Conservation (phyloP, 768 basidiomycete genomes). For the Tylopilus plumbeoviolaceoides region DNA sequence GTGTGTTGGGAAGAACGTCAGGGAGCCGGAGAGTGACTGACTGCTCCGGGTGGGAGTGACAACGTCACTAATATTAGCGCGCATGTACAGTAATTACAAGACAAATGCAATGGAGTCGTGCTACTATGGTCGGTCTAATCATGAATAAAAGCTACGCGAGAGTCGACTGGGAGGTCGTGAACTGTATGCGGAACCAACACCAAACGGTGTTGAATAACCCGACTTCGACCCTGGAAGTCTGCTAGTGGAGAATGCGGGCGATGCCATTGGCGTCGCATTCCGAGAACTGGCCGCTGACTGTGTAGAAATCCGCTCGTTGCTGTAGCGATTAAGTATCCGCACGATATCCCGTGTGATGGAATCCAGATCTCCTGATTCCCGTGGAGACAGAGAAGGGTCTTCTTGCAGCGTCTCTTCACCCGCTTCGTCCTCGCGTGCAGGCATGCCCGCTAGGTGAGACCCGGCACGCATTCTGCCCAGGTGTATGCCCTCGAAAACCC, state of each 20-base stretch:
- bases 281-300: slow-evolving; percentile 62
- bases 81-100: slow-evolving; percentile 18
- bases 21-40: no score
- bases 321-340: slow-evolving; percentile 65
- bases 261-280: slow-evolving; percentile 60
- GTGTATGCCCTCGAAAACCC: slow-evolving; percentile 84
- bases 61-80: not conserved
- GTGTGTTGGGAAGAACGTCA: not conserved
- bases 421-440: slow-evolving; percentile 47
- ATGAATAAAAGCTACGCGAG: slow-evolving; percentile 35
- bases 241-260: slow-evolving; percentile 39
- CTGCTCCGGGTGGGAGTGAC: not conserved
- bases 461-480: slow-evolving; percentile 34
- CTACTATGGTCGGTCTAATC: slow-evolving; percentile 13
- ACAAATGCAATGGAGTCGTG: slow-evolving; percentile 4
- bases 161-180: slow-evolving; percentile 65
- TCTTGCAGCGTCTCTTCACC: slow-evolving; percentile 45
- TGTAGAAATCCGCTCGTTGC: slow-evolving; percentile 54
- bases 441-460: slow-evolving; percentile 31
- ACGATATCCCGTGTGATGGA: slow-evolving; percentile 71
- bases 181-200: slow-evolving; percentile 39
- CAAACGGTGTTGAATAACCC: slow-evolving; percentile 56
- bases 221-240: slow-evolving; percentile 45
- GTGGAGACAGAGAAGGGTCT: slow-evolving; percentile 53
- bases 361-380: slow-evolving; percentile 75